Evolutionary conservation across 352 stramenopile species (phyloP), one percentile per base, ranked within the genome.

Genomic region (Phytophthora cryptogea): DNA sequence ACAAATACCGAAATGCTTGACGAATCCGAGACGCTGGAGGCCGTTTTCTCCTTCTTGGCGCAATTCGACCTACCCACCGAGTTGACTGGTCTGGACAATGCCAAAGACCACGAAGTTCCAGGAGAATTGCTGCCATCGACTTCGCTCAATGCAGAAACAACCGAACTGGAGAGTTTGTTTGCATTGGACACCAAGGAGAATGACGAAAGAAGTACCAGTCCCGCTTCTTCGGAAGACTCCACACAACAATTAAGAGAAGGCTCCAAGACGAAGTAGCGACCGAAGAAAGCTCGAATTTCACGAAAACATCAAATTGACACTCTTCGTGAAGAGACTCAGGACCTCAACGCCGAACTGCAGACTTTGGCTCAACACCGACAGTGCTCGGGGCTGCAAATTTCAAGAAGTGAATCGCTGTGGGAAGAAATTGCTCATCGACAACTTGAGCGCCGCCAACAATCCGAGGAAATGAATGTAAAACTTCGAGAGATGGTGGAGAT

Each of bases 341-440:
- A 55, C 8, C 61, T 69, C 7, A 60, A 37, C 14, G 28, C 17
- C 3, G 41, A 61, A 16, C 32, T 70, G 42, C 47, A 61, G 48
- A 35, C 3, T 26, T 5, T 32, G 42, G 5, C 5, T 31, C 44
- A 6, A 9, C 8, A 11, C 4, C 28, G 35, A 37, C 11, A 49
- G 37, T 33, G 42, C n/a, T 62, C 1, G 20, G 20, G 20, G 20
- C 20, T 23, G 20, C 20, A 23, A 23, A 11, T 55, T 11, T 13
- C 55, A 5, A 37, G 39, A 41, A 42, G 23, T 43, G 44, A 26
- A 4, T 55, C 46, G 6, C 60, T 77, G 28, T 77, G 68, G 64
- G 9, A 72, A 16, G 16, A 66, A 4, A 43, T 77, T 2, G 68
- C 68, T 14, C 36, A 51, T 17, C 54, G 66, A 33, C 69, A 78